Percentiles rank a stretch among this genome's conserved stretches.
These are phyloP conservation scores for Naganishia kalamii DNA, from an alignment of 768 basidiomycete genomes.

Conservation along the genomic window DNA sequence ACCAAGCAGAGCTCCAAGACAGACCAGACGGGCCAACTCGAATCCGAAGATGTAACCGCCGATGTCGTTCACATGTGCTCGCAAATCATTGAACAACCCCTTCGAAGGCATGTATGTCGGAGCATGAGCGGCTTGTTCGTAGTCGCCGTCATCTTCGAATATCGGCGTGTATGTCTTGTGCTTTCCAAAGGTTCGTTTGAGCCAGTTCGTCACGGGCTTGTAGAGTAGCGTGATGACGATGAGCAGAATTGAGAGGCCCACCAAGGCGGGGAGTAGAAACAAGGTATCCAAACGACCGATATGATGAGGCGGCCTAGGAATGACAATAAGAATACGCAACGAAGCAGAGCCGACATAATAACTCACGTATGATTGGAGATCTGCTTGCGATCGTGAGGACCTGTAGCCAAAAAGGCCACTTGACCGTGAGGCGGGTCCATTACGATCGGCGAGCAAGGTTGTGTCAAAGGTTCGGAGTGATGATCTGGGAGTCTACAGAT, in stretches of 20 bases:
- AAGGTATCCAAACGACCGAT: constrained; percentile 11
- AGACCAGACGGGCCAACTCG: constrained; percentile 52
- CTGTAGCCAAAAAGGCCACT: not conserved
- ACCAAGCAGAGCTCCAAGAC: constrained; percentile 52
- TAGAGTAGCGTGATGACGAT: not conserved
- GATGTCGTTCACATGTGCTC: constrained; percentile 11
- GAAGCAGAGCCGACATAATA: no score
- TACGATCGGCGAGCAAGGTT: not conserved
- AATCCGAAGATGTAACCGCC: constrained; percentile 51
- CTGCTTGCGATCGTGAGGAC: constrained; percentile 10
- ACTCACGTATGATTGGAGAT: constrained; percentile 6
- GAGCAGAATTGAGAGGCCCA: not conserved
- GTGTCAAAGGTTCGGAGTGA: not conserved
- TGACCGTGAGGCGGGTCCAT: not conserved
- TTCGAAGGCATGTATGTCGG: constrained; percentile 33
- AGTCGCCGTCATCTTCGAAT: constrained; percentile 21
- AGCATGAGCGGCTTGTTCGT: not conserved
- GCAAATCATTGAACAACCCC: constrained; percentile 32
- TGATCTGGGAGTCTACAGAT: not conserved
- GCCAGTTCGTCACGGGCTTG: not conserved
- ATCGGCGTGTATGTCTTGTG: constrained; percentile 13
- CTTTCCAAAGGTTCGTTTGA: not conserved
- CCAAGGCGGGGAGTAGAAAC: constrained; percentile 1
- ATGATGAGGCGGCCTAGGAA: not conserved
- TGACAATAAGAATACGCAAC: no score